Percentiles rank a stretch among this genome's conserved stretches.
These are phyloP conservation scores for Nepenthes alata DNA, from an alignment of 179 eudicot genomes.

Conservation along the genomic window DNA sequence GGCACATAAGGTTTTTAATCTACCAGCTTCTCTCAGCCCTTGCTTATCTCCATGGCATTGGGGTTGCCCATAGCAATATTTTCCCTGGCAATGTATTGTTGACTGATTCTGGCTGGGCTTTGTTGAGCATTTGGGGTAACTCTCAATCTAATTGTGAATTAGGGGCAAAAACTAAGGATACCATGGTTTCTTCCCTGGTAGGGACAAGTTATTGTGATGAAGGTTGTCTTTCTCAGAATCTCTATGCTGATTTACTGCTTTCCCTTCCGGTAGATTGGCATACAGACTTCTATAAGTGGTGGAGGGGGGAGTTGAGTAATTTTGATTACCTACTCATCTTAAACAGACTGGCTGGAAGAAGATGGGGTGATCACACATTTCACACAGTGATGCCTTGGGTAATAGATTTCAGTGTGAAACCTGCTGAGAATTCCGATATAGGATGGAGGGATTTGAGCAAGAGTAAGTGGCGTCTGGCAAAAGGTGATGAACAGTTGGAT, in stretches of 20 bases:
- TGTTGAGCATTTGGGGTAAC: constrained; percentile 55
- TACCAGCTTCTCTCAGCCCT: constrained; percentile 81
- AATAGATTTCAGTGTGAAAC: constrained; percentile 74
- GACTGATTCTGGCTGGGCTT: constrained; percentile 61
- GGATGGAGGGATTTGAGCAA: constrained; percentile 93
- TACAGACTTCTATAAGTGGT: constrained; percentile 57
- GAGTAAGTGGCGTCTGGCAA: constrained; percentile 97
- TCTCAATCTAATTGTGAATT: constrained; percentile 16
- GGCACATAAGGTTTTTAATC: constrained; percentile 54
- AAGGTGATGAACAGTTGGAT: constrained; percentile 96
- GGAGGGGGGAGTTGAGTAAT: constrained; percentile 82
- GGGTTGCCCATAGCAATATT: constrained; percentile 62
- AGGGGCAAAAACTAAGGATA: constrained; percentile 15
- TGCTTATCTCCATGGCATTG: constrained; percentile 64
- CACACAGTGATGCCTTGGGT: constrained; percentile 98
- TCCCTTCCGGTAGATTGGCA: constrained; percentile 51
- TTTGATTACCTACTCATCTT: constrained; percentile 78
- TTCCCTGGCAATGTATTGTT: constrained; percentile 58
- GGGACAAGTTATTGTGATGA: constrained; percentile 20
- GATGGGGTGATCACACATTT: constrained; percentile 95
- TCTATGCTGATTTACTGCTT: constrained; percentile 53
- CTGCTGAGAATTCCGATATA: constrained; percentile 42
- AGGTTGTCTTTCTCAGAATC: constrained; percentile 39
- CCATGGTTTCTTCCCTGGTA: constrained; percentile 10
- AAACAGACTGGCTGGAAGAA: constrained; percentile 84